Conservation (phyloP, 495 filamentous ascomycete species). For the Delitschia confertaspora region DNA sequence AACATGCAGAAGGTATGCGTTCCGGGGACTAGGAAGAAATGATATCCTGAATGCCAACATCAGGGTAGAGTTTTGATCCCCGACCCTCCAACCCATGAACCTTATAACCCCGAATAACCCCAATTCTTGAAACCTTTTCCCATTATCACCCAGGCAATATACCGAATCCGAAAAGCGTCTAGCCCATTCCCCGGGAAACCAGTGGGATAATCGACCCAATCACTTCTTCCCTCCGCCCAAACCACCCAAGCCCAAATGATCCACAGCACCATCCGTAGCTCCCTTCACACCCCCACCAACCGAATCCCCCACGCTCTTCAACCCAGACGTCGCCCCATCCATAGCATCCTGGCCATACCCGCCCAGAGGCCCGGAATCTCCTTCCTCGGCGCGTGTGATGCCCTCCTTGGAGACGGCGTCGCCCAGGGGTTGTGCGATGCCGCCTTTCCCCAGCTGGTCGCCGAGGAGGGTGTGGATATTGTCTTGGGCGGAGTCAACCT, state of each 20-base stretch:
- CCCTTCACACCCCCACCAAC: slow-evolving; percentile 17
- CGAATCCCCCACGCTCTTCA: too few relatives aligned
- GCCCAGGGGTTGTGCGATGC: slow-evolving; percentile 51
- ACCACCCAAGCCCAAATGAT: too few relatives aligned
- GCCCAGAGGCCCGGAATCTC: slow-evolving; percentile 33
- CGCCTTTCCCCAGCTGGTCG: slow-evolving; percentile 55
- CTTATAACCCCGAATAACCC: too few relatives aligned
- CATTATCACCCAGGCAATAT: slow-evolving; percentile 21
- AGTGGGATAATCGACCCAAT: too few relatives aligned
- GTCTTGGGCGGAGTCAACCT: slow-evolving; percentile 57
- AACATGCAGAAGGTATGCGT: slow-evolving; percentile 8
- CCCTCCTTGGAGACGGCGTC: slow-evolving; percentile 53
- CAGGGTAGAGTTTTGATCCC: too few relatives aligned
- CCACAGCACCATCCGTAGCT: slow-evolving; percentile 21
- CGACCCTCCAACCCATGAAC: too few relatives aligned
- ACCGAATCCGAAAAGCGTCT: too few relatives aligned
- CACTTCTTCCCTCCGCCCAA: too few relatives aligned
- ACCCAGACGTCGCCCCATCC: slow-evolving; percentile 22
- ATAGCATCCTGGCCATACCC: slow-evolving; percentile 22
- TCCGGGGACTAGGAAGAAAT: slow-evolving; percentile 10
- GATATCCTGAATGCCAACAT: neutral
- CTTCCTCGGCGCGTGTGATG: slow-evolving; percentile 53
- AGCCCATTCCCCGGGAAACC: too few relatives aligned
- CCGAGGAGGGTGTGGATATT: slow-evolving; percentile 48
- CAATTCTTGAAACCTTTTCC: slow-evolving; percentile 19